Base-by-base conservation (phyloP, 768 basidiomycete genomes). In the Plicaturopsis crispa region DNA sequence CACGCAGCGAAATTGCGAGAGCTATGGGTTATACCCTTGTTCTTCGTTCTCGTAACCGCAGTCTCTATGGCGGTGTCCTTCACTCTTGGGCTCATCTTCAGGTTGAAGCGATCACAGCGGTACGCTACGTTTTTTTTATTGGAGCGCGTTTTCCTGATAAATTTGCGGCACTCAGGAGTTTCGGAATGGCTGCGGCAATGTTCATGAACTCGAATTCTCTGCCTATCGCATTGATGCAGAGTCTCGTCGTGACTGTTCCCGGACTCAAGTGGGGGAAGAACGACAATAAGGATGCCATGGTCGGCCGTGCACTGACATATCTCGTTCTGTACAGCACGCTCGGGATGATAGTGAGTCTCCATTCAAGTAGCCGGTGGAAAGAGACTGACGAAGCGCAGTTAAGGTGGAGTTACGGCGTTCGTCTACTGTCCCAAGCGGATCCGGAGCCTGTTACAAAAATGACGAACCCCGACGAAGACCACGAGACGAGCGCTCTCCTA, bases 191-290 rank as follows among this genome's bases (percentile, higher is more conserved):
- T 0, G 81, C 85, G 0, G 69, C 84, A 20, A 89, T 84, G 78
- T 88, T 88, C 67, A 86, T 91, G 83, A 94, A 92, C 58, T 89
- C 86, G 3, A 97, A 97, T 55, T 89, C 89, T 0, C 75, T 99
- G 4, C 94, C 94, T 0, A 89, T 97, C 42, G 94, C 94, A 0
- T 69, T 99, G 22, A 88, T 97, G 79, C 84, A 96, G 56, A 82
- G 79, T 44, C 78, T 97, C 14, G 88, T 88, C 6, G 62, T 84
- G 39, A 83, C 86, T 10, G 89, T 94, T 0, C 80, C 81, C 0
- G 78, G 78, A 4, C 69, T 94, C 22, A 84, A 83, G 50, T 91
- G 91, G 89, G 81, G 71, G 6, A 45, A 64, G 3, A 76, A 86
- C 39, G 93, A 98, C 55, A 85, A 77, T 51, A 71, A 77, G 47